These are phyloP conservation scores for Neurospora sp. DNA, from an alignment of 495 filamentous ascomycete species.

Conservation along the genomic window DNA sequence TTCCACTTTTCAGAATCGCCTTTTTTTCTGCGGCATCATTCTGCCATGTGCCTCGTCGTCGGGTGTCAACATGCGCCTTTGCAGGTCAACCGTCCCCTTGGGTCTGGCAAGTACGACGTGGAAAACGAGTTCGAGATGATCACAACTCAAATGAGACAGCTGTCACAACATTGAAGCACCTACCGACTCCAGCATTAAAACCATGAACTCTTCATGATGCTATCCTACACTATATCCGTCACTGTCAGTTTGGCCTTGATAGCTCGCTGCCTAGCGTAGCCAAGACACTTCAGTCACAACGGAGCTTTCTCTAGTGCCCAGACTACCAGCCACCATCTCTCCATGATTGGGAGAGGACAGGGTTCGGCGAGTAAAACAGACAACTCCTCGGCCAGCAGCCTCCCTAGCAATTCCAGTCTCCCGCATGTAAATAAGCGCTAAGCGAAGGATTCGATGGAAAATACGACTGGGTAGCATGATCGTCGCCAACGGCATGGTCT, in stretches of 20 bases:
- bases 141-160: neutral
- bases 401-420: neutral
- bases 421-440: neutral
- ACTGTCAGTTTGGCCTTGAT: neutral
- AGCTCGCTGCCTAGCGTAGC: neutral
- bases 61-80: neutral
- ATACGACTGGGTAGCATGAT: neutral
- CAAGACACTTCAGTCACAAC: neutral
- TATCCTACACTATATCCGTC: neutral
- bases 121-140: neutral
- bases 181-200: neutral
- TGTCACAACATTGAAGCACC: neutral
- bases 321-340: neutral
- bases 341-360: neutral
- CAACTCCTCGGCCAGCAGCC: neutral
- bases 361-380: neutral
- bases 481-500: neutral
- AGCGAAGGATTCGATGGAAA: neutral
- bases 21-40: neutral
- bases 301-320: neutral
- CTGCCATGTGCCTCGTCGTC: neutral
- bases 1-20: neutral
- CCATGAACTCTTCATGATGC: too few species aligned
- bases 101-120: neutral
- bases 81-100: neutral